Percentiles rank a stretch among this genome's conserved stretches.
phyloP scores from a whole-genome alignment of 1,284 basidiomycete genomes.

The Trametes polyzona region DNA sequence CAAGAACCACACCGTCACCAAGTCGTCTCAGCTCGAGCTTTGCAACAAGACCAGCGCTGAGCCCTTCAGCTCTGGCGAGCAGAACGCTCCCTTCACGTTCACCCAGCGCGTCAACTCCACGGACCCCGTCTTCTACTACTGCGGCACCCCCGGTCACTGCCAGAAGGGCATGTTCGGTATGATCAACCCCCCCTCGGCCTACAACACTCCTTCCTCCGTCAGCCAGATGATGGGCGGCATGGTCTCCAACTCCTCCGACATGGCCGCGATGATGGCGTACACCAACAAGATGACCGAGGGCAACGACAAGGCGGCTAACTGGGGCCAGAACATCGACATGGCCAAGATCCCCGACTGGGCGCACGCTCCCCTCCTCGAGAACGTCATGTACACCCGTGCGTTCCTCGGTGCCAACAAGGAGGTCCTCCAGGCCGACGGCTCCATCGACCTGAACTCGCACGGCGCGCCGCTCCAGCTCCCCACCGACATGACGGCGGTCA shows the following conservation, averaged over 20 bases:
- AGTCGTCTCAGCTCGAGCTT: conserved; percentile 62
- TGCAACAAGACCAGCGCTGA: conserved; percentile 70
- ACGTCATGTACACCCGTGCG: conserved; percentile 47
- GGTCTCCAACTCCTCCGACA: conserved; percentile 52
- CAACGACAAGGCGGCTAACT: conserved; percentile 52
- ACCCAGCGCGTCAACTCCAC: conserved; percentile 73
- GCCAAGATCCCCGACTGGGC: conserved; percentile 57
- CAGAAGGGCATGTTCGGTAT: conserved; percentile 83
- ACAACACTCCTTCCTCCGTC: conserved; percentile 47
- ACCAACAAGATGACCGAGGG: conserved; percentile 50
- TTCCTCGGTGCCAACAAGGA: conserved; percentile 68
- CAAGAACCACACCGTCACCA: conserved; percentile 78
- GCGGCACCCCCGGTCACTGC: conserved; percentile 65
- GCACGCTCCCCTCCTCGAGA: conserved; percentile 46
- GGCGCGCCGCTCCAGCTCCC: conserved; percentile 60
- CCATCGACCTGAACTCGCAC: conserved; percentile 50
- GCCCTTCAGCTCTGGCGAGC: conserved; percentile 67
- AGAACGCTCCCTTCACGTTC: conserved; percentile 67
- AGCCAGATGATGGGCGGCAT: conserved; percentile 54
- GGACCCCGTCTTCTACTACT: conserved; percentile 73
- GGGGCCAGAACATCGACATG: conserved; percentile 68
- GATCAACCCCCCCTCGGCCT: conserved; percentile 65
- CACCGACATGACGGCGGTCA: conserved; percentile 51
- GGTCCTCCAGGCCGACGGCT: conserved; percentile 52
- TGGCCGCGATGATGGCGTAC: conserved; percentile 59